Evolutionary conservation across 169 alveolate species (phyloP).

Genomic region (Plasmodium yoelii): DNA sequence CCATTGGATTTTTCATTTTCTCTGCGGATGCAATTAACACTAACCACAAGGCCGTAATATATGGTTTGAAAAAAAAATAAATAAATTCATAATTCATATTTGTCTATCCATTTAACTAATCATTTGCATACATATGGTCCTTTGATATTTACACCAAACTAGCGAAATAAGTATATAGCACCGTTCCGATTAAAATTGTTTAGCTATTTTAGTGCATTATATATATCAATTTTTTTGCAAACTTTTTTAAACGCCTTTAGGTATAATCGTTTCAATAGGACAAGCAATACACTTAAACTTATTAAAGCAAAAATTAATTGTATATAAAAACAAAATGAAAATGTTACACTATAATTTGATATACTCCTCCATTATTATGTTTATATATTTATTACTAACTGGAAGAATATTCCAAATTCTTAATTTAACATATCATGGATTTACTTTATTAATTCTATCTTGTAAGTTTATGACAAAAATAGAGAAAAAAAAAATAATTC

Average conservation of each 20-base stretch:
- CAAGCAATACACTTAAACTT: slow-evolving; percentile 58
- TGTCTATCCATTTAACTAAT: no score
- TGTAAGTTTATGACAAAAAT: slow-evolving; percentile 8
- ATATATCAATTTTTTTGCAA: neutral
- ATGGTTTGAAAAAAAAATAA: slow-evolving; percentile 6
- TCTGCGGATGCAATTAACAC: slow-evolving; percentile 43
- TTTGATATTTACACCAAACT: no score
- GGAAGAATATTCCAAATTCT: slow-evolving; percentile 14
- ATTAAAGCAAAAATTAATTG: slow-evolving; percentile 27
- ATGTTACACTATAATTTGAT: slow-evolving; percentile 31
- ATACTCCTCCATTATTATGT: slow-evolving; percentile 34
- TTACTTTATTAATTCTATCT: slow-evolving; percentile 10
- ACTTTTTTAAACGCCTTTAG: slow-evolving; percentile 9
- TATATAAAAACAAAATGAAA: slow-evolving; percentile 30
- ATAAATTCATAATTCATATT: no score
- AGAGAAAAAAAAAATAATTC: neutral
- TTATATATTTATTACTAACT: slow-evolving; percentile 34
- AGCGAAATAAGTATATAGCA: no score
- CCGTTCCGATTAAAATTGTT: no score
- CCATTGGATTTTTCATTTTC: slow-evolving; percentile 55
- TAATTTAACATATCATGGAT: neutral
- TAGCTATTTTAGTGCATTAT: neutral
- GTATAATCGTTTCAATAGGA: slow-evolving; percentile 41
- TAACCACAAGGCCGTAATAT: slow-evolving; percentile 25
- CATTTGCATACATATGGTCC: no score